These are phyloP conservation scores for Cladophialophora exuberans DNA, from an alignment of 2,329 filamentous ascomycete species.

Conservation along the genomic window DNA sequence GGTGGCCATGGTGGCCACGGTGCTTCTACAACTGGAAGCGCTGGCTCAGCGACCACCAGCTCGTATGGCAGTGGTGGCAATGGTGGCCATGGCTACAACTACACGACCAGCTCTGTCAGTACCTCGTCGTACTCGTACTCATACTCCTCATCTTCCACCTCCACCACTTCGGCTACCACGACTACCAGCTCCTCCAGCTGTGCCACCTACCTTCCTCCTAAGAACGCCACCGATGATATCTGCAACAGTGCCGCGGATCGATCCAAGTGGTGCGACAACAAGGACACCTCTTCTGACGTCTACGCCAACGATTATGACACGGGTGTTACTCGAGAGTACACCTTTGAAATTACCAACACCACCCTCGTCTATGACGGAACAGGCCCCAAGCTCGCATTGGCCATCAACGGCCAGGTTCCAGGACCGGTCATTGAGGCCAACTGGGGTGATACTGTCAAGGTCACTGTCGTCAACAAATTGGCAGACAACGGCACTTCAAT, in stretches of 20 bases:
- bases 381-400: constrained; percentile 57
- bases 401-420: constrained; percentile 69
- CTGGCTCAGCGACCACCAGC: background rate
- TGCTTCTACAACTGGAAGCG: background rate
- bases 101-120: constrained; percentile 4
- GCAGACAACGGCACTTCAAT: constrained; percentile 62
- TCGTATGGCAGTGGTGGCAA: background rate
- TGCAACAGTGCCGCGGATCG: constrained; percentile 28
- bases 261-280: constrained; percentile 28
- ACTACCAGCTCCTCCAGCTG: constrained; percentile 1
- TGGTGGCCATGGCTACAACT: constrained; percentile 5
- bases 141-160: background rate
- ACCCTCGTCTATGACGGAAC: constrained; percentile 29
- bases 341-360: constrained; percentile 29
- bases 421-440: constrained; percentile 68
- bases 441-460: constrained; percentile 61
- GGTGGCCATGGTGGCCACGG: background rate
- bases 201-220: constrained; percentile 15
- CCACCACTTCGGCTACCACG: constrained; percentile 5
- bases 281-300: constrained; percentile 23
- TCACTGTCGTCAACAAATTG: constrained; percentile 60
- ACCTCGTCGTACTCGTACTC: constrained; percentile 4
- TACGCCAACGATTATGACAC: constrained; percentile 24
- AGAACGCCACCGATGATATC: constrained; percentile 21
- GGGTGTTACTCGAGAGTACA: constrained; percentile 26